Evolutionary conservation across 306 rosid genomes (phyloP).

Genomic region (Ormosia emarginata): DNA sequence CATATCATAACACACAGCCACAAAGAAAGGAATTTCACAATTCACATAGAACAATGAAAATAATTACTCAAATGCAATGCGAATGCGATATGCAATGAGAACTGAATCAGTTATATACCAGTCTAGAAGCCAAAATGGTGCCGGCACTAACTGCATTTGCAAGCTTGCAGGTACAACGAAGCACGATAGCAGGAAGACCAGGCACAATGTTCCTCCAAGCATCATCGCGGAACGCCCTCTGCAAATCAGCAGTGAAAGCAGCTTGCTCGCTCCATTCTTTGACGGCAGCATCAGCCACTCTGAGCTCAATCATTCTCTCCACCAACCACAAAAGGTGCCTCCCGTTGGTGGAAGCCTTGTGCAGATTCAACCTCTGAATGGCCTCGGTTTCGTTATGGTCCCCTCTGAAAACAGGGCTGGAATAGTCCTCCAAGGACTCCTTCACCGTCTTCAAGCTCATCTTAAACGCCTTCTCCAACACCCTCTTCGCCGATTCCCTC

Average conservation of each 20-base stretch:
- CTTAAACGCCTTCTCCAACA: conserved; percentile 69
- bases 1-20: not conserved
- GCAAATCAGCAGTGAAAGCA: conserved; percentile 69
- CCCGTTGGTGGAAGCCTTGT: conserved; percentile 73
- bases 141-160: conserved; percentile 78
- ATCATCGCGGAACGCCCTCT: conserved; percentile 75
- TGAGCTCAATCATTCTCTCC: conserved; percentile 94
- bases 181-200: conserved; percentile 74
- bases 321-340: conserved; percentile 77
- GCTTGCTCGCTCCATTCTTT: conserved; percentile 84
- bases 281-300: conserved; percentile 76
- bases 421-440: conserved; percentile 86
- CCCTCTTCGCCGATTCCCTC: conserved; percentile 68
- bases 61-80: not conserved
- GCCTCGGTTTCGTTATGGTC: conserved; percentile 88
- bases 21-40: not conserved
- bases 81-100: not conserved
- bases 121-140: conserved; percentile 61
- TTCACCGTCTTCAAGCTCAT: conserved; percentile 62
- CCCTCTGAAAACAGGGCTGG: conserved; percentile 80
- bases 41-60: not conserved
- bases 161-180: conserved; percentile 75
- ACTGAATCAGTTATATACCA: conserved; percentile 40
- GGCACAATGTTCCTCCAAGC: conserved; percentile 91
- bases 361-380: conserved; percentile 80